Percentiles rank a stretch among this genome's conserved stretches.
Evolutionary conservation across 2,329 filamentous ascomycete species (phyloP).

Genomic region (Gnomoniopsis sp.): DNA sequence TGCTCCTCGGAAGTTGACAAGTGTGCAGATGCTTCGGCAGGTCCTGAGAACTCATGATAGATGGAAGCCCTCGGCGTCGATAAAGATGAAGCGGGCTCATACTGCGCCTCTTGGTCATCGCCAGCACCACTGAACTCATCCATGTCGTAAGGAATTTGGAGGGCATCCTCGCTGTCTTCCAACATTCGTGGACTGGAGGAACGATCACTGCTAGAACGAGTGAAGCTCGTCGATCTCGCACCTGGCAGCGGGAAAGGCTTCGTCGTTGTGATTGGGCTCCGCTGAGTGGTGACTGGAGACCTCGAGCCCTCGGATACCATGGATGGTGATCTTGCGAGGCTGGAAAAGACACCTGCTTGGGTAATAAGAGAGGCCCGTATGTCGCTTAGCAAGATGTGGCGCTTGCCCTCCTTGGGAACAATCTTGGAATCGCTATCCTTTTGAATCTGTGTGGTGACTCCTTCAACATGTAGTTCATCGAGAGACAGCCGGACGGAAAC

Average conservation of each 20-base stretch:
- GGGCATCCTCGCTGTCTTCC: constrained; percentile 53
- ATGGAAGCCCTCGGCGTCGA: constrained; percentile 55
- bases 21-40: neutral
- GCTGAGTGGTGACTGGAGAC: constrained; percentile 37
- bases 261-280: constrained; percentile 24
- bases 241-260: constrained; percentile 19
- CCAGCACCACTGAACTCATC: constrained; percentile 33
- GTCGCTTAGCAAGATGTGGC: constrained; percentile 59
- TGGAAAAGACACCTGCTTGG: constrained; percentile 63
- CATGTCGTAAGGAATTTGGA: constrained; percentile 54
- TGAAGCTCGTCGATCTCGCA: constrained; percentile 26
- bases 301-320: constrained; percentile 50
- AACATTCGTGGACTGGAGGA: constrained; percentile 31
- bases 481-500: constrained; percentile 65
- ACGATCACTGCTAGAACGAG: constrained; percentile 29
- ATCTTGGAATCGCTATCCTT: constrained; percentile 33
- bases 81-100: constrained; percentile 29
- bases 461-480: constrained; percentile 63
- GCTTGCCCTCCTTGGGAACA: constrained; percentile 59
- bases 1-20: constrained; percentile 24
- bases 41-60: constrained; percentile 32
- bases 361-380: constrained; percentile 65
- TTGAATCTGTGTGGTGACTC: constrained; percentile 47
- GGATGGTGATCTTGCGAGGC: constrained; percentile 54
- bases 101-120: constrained; percentile 30